Conservation (phyloP, 1,284 basidiomycete species). For the Farysia itapuensis region DNA sequence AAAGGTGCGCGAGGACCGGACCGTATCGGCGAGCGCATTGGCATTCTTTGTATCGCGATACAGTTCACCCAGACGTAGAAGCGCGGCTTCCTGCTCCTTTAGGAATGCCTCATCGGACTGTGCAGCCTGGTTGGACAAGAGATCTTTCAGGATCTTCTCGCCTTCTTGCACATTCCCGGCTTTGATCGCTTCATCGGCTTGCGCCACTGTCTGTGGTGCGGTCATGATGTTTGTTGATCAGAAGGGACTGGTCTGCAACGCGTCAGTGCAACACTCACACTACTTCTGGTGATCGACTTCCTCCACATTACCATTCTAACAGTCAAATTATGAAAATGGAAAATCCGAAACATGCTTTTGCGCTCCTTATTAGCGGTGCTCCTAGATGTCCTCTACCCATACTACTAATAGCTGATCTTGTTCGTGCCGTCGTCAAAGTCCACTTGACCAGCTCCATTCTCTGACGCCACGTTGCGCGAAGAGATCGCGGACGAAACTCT, state of each 20-base stretch:
- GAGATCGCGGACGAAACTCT: slow-evolving; percentile 10
- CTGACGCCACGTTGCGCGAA: slow-evolving; percentile 17
- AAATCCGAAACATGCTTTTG: too few species aligned
- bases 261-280: neutral
- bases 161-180: slow-evolving; percentile 41
- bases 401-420: too few species aligned
- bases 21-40: slow-evolving; percentile 79
- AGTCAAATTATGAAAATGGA: too few species aligned
- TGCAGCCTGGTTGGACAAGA: slow-evolving; percentile 36
- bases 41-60: slow-evolving; percentile 85
- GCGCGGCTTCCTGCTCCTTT: slow-evolving; percentile 80
- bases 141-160: slow-evolving; percentile 49
- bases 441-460: slow-evolving; percentile 40
- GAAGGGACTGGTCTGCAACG: neutral
- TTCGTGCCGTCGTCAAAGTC: too few species aligned
- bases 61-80: slow-evolving; percentile 82
- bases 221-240: slow-evolving; percentile 13
- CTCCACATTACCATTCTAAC: too few species aligned
- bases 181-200: slow-evolving; percentile 49
- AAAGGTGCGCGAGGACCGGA: slow-evolving; percentile 82
- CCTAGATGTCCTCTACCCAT: too few species aligned
- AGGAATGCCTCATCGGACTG: slow-evolving; percentile 67
- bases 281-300: too few species aligned
- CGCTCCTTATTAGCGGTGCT: too few species aligned
- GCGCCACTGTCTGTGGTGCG: slow-evolving; percentile 41